These are phyloP conservation scores for Camellia sinensis DNA, from an alignment of 148 eudicot genomes.

Conservation along the genomic window DNA sequence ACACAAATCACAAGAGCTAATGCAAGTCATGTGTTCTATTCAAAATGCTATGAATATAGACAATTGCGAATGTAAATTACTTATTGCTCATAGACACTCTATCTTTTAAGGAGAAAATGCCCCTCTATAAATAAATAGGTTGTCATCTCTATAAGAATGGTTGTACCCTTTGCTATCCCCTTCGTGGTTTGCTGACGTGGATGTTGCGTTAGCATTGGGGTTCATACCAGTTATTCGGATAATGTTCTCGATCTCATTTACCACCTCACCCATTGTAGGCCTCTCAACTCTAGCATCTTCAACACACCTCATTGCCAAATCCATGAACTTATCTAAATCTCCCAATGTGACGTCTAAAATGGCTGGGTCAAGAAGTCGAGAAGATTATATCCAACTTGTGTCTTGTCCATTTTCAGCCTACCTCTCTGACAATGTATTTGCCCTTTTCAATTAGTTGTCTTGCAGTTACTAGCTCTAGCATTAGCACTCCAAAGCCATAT, in stretches of 20 bases:
- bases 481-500: slow-evolving; percentile 54
- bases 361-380: slow-evolving; percentile 51
- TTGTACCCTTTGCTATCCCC: slow-evolving; percentile 11
- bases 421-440: slow-evolving; percentile 56
- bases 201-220: slow-evolving; percentile 54
- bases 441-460: slow-evolving; percentile 55
- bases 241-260: slow-evolving; percentile 65
- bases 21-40: too few species aligned
- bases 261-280: slow-evolving; percentile 71
- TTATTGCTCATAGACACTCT: slow-evolving; percentile 24
- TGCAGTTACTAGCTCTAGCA: slow-evolving; percentile 62
- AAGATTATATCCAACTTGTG: slow-evolving; percentile 48
- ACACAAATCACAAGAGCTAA: neutral
- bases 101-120: slow-evolving; percentile 26
- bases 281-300: slow-evolving; percentile 46
- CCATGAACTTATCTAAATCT: slow-evolving; percentile 58
- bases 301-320: slow-evolving; percentile 61
- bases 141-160: slow-evolving; percentile 46
- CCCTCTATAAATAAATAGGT: slow-evolving; percentile 34
- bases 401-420: slow-evolving; percentile 46
- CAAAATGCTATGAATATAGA: too few species aligned
- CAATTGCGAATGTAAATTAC: too few species aligned
- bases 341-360: slow-evolving; percentile 26
- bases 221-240: slow-evolving; percentile 61
- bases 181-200: slow-evolving; percentile 50